phyloP scores from a whole-genome alignment of 2,329 filamentous ascomycete genomes.

The Fusarium staphyleae region DNA sequence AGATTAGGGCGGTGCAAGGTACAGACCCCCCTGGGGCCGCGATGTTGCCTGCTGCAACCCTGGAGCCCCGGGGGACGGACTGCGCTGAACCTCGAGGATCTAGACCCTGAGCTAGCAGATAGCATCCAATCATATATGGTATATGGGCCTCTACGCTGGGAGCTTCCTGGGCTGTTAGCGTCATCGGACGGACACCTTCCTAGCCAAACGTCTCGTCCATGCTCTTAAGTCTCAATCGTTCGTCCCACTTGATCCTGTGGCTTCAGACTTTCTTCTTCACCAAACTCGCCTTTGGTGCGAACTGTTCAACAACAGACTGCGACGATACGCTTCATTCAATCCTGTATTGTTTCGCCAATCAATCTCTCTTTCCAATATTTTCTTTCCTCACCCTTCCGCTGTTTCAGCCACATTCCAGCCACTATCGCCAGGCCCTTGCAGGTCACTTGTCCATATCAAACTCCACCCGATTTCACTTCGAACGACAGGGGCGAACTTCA shows the following conservation, averaged over 20 bases:
- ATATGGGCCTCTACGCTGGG: background rate
- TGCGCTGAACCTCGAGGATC: conserved; percentile 19
- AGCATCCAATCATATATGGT: conserved; percentile 9
- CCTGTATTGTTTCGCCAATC: conserved; percentile 1
- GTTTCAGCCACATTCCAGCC: conserved; percentile 29
- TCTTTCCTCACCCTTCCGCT: background rate
- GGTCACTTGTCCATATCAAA: conserved; percentile 12
- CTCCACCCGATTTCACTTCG: conserved; percentile 19
- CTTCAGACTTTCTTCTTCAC: conserved; percentile 19
- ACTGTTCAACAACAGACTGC: conserved; percentile 19
- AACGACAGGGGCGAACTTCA: background rate
- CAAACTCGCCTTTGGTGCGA: conserved; percentile 34
- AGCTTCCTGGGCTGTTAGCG: conserved; percentile 19
- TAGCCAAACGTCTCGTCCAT: background rate
- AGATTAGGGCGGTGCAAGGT: conserved; percentile 12
- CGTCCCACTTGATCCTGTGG: conserved; percentile 24
- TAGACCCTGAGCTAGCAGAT: conserved; percentile 17
- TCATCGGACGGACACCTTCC: conserved; percentile 17
- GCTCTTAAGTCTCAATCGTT: conserved; percentile 15
- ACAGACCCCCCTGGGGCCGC: background rate
- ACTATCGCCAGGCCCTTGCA: conserved; percentile 14
- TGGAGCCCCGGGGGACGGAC: conserved; percentile 16
- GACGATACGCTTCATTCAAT: conserved; percentile 5
- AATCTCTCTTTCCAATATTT: conserved; percentile 5
- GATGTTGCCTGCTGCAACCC: conserved; percentile 7